Evolutionary conservation across 192 early-diverging fungal genomes (phyloP), one percentile per base, ranked within the genome.

Genomic region (Dispira simplex): DNA sequence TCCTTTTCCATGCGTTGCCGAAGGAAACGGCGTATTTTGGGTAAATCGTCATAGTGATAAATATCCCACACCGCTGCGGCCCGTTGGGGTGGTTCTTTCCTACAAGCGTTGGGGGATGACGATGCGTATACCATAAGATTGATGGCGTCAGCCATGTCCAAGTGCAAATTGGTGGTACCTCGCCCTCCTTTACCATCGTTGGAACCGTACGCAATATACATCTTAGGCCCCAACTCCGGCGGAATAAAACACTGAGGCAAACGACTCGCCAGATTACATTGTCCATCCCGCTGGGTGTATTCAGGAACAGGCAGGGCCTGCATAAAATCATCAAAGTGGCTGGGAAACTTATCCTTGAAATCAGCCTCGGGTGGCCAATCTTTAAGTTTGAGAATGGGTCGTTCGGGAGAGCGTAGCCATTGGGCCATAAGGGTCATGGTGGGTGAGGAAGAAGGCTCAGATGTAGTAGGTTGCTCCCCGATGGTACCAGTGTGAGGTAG

Each of bases 111-210:
- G 39, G 67, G 70, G 21, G 58, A 59, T 0, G 21, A 44, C 12
- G 69, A 66, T 0, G 72, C 65, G 52, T 84, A 81, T 14, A 77
- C 79, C 86, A 91, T 86, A 14, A 91, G 71, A 54, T 89, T 91
- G 23, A 86, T 83, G 0, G 87, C 87, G 60, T 91, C 87, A 5
- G 89, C 79, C 76, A 89, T 84, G 65, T 91, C 87, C 51, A 85
- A 77, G 62, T 91, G 86, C 39, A 90, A 70, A 46, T 85, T 85
- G 0, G 86, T 90, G 1, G 84, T 91, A 46, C 87, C 85, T 1
- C 66, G 62, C 11, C 80, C 80, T 21, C 74, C 67, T 3, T 70
- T 64, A 13, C 32, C 59, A 27, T 78, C 78, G 65, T 75, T 77
- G 5, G 79, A 85, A 10, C 80, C 85, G 63, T 84, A 85, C 0